phyloP scores from a whole-genome alignment of 805 yeast genomes.

The Komagataella phaffii region DNA sequence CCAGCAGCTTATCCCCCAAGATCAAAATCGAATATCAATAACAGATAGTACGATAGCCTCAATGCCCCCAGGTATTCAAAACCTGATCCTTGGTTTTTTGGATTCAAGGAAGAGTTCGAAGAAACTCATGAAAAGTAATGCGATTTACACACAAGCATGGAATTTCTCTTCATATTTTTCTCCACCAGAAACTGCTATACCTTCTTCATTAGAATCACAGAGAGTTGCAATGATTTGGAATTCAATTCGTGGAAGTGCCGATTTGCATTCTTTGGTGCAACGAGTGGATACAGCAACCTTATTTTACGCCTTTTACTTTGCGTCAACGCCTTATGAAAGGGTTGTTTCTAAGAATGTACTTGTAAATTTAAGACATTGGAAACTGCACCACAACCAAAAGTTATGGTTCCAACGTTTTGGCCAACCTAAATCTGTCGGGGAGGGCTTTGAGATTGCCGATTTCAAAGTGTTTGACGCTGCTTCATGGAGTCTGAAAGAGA shows the following conservation, averaged over 20 bases:
- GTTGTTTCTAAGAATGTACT: constrained; percentile 20
- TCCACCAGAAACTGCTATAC: constrained; percentile 3
- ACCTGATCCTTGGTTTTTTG: constrained; percentile 15
- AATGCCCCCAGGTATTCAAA: constrained; percentile 21
- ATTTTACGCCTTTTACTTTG: constrained; percentile 30
- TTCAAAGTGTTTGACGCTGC: constrained; percentile 27
- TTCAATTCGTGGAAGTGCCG: constrained; percentile 10
- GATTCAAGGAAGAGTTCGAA: constrained; percentile 9
- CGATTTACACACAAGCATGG: neutral
- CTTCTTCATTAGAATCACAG: constrained; percentile 19
- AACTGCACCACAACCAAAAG: constrained; percentile 15
- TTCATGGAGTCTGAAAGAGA: constrained; percentile 29
- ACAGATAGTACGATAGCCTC: constrained; percentile 15
- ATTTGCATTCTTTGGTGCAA: constrained; percentile 13
- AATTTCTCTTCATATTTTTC: neutral
- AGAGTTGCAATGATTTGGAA: constrained; percentile 19
- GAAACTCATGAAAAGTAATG: neutral
- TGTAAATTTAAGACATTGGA: constrained; percentile 22
- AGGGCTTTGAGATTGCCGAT: constrained; percentile 26
- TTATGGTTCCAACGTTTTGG: constrained; percentile 27
- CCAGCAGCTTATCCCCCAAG: neutral
- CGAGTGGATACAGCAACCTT: constrained; percentile 20
- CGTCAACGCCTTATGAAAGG: constrained; percentile 26
- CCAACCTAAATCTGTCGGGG: constrained; percentile 22
- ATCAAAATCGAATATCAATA: neutral